Base-by-base conservation (phyloP, 495 filamentous ascomycete genomes). In the Xylaria nigripes region DNA sequence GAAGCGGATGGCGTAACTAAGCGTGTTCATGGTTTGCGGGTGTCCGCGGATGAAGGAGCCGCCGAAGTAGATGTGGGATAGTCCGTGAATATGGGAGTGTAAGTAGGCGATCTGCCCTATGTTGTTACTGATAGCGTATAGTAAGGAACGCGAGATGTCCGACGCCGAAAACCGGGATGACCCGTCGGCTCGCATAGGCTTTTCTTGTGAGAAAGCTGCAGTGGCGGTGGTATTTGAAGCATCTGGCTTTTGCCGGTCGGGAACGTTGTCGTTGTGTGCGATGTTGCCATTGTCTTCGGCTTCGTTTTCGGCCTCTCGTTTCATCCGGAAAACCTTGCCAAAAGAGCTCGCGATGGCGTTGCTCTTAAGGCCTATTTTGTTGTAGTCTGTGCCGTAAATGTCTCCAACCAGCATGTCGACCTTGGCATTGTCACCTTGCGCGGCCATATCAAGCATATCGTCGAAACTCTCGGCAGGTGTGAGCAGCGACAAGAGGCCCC, bases 371-470 rank as follows among this genome's bases (percentile, higher is more conserved):
- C 93, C 93, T 41, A 98, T 96, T 66, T 95, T 96, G 65, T 77
- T 81, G 64, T 98, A 98, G 55, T 93, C 93, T 58, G 89, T 87
- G 41, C 93, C 93, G 66, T 98, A 98, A 50, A 98, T 98, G 67
- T 98, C 93, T 15, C 94, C 94, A 1, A 98, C 93, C 8, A 98
- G 76, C 90, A 98, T 94, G 60, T 98, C 93, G 15, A 98, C 93
- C 24, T 84, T 84, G 34, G 81, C 76, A 65, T 98, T 98, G 63
- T 98, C 94, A 1, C 93, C 93, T 21, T 81, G 75, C 50, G 95
- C 91, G n/a, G 93, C 90, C 81, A 96, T 86, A 24, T 83, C 84
- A 36, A 98, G 77, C 90, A 95, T 95, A 56, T 95, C 91, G 67
- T 97, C 93, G 54, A 97, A 98, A 18, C 82, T 89, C 30, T 86